Conservation (phyloP, 495 filamentous ascomycete species). For the Friedmanniomyces simplex region DNA sequence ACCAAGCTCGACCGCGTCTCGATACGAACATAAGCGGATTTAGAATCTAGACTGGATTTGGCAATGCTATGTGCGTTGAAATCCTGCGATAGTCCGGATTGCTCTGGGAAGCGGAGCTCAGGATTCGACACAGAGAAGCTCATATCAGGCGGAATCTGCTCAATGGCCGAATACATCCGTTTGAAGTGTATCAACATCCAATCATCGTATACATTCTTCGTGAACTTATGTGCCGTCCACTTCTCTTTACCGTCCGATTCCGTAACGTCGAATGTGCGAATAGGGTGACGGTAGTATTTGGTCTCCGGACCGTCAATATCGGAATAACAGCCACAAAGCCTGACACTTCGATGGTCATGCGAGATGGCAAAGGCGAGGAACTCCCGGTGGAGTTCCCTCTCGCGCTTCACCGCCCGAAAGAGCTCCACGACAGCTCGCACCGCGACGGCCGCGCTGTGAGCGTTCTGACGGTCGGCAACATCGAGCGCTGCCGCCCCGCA, state of each 20-base stretch:
- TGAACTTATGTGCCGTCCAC: conserved; percentile 31
- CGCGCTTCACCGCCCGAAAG: conserved; percentile 20
- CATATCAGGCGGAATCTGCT: too few relatives aligned
- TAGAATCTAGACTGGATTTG: too few relatives aligned
- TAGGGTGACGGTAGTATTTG: conserved; percentile 28
- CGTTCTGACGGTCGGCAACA: conserved; percentile 32
- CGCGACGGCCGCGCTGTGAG: conserved; percentile 35
- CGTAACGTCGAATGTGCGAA: conserved; percentile 27
- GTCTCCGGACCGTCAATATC: conserved; percentile 13
- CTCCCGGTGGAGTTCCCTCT: not conserved
- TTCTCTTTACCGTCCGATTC: conserved; percentile 29
- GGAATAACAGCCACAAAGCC: conserved; percentile 27
- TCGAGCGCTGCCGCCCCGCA: conserved; percentile 29
- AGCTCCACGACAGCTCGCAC: conserved; percentile 23
- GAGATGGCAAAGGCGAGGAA: not conserved
- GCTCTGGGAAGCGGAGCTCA: too few relatives aligned
- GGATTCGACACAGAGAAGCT: too few relatives aligned
- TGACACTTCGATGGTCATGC: not conserved
- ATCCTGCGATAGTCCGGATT: too few relatives aligned
- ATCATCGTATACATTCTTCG: conserved; percentile 35
- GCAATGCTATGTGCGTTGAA: too few relatives aligned
- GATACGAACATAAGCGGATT: too few relatives aligned
- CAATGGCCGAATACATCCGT: conserved; percentile 26
- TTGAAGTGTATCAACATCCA: conserved; percentile 35
- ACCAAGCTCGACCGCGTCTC: too few relatives aligned